Conservation (phyloP, 1,139 yeast genomes). For the Diutina siamensis region DNA sequence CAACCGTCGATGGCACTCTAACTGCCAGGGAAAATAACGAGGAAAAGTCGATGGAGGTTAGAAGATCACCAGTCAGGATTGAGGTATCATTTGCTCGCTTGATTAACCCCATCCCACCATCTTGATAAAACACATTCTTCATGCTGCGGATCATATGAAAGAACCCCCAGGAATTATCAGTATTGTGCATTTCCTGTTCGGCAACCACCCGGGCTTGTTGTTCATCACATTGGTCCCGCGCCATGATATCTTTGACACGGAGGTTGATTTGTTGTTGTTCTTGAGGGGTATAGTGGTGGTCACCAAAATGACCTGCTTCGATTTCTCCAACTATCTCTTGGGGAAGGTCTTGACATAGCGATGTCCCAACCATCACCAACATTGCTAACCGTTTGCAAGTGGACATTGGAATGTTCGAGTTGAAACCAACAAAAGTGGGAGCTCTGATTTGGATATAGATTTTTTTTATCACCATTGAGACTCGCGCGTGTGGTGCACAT, state of each 20-base stretch:
- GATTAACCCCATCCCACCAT: not conserved
- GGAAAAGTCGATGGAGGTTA: not conserved
- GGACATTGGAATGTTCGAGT: too few species aligned
- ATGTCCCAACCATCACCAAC: not conserved
- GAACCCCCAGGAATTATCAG: conserved; percentile 3
- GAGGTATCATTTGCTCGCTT: conserved; percentile 2
- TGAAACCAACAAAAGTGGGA: too few species aligned
- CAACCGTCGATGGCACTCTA: not conserved
- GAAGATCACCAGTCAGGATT: not conserved
- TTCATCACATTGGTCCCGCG: not conserved
- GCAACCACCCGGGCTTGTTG: not conserved
- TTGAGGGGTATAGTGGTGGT: conserved; percentile 4
- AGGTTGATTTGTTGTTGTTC: not conserved
- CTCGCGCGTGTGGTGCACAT: not conserved
- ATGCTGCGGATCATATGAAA: conserved; percentile 4
- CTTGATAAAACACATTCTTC: not conserved
- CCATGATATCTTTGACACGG: not conserved
- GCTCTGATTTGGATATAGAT: too few species aligned
- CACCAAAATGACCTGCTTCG: not conserved
- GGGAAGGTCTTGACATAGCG: not conserved
- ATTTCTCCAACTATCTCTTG: not conserved
- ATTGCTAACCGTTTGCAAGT: not conserved
- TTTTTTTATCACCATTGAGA: not conserved
- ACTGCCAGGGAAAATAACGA: not conserved
- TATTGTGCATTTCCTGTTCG: conserved; percentile 1